phyloP scores from a whole-genome alignment of 2,329 filamentous ascomycete genomes.

The Ophiocordyceps australis region DNA sequence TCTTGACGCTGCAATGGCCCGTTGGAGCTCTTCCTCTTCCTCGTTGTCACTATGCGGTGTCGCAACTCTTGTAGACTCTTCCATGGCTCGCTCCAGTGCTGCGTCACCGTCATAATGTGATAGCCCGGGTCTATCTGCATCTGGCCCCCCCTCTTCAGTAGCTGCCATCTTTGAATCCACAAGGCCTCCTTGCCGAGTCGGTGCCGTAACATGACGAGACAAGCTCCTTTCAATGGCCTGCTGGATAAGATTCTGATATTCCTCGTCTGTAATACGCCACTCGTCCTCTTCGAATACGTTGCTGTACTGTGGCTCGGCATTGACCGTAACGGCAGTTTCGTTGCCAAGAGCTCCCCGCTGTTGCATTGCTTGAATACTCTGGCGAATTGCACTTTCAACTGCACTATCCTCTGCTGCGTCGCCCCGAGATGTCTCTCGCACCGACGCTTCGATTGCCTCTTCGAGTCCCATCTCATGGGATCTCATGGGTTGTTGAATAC shows the following conservation, averaged over 20 bases:
- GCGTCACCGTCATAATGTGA: constrained; percentile 16
- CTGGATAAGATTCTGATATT: constrained; percentile 37
- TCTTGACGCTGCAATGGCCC: constrained; percentile 24
- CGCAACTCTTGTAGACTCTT: constrained; percentile 17
- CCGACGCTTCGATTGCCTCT: constrained; percentile 50
- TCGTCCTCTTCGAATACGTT: constrained; percentile 21
- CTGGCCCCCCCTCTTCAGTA: too few species aligned
- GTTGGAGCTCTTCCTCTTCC: constrained; percentile 26
- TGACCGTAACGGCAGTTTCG: constrained; percentile 6
- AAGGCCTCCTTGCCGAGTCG: too few species aligned
- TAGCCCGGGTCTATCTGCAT: too few species aligned
- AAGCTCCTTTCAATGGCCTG: constrained; percentile 36
- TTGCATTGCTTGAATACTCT: constrained; percentile 43
- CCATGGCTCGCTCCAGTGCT: constrained; percentile 19
- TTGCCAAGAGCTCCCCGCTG: constrained; percentile 10
- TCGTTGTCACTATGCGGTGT: constrained; percentile 14
- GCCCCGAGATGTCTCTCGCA: constrained; percentile 52
- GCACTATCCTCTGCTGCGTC: constrained; percentile 50
- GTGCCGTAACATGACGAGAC: constrained; percentile 4
- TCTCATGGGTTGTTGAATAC: constrained; percentile 1
- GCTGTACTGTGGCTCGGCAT: constrained; percentile 8
- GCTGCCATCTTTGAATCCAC: too few species aligned
- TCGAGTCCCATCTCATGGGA: constrained; percentile 46
- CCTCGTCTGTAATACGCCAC: constrained; percentile 33
- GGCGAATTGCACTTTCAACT: constrained; percentile 56